Conservation (phyloP, 805 yeast genomes). For the Saturnispora dispora region DNA sequence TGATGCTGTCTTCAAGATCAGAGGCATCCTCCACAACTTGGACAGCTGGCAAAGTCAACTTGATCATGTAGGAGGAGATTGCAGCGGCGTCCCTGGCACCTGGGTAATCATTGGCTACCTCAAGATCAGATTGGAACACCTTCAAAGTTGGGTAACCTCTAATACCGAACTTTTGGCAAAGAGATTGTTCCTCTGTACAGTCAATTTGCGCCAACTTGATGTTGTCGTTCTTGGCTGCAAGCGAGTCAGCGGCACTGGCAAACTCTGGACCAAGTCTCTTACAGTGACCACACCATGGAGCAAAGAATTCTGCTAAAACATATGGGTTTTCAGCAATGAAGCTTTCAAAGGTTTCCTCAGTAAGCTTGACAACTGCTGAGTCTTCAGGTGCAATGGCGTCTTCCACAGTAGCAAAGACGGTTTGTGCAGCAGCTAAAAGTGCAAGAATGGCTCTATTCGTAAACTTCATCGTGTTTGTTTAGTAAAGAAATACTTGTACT, state of each 20-base stretch:
- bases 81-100: constrained; percentile 82
- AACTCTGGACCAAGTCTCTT: constrained; percentile 79
- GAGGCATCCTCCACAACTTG: constrained; percentile 37
- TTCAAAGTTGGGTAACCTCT: constrained; percentile 82
- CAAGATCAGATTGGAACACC: constrained; percentile 49
- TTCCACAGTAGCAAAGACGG: constrained; percentile 24
- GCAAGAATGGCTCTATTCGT: constrained; percentile 31
- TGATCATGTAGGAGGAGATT: constrained; percentile 69
- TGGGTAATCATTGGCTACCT: constrained; percentile 51
- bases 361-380: constrained; percentile 79
- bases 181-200: constrained; percentile 68
- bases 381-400: constrained; percentile 72
- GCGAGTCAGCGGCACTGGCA: constrained; percentile 57
- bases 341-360: constrained; percentile 52
- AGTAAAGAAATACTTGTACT: not conserved
- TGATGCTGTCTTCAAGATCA: constrained; percentile 42
- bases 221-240: constrained; percentile 40
- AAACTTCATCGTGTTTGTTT: constrained; percentile 25
- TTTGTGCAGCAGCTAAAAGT: constrained; percentile 30
- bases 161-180: constrained; percentile 59
- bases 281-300: constrained; percentile 99
- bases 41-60: constrained; percentile 75
- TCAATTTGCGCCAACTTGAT: constrained; percentile 77
- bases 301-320: constrained; percentile 80
- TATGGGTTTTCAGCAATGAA: constrained; percentile 67